These are phyloP conservation scores for Peniophora sp. DNA, from an alignment of 1,284 basidiomycete genomes.

Conservation along the genomic window DNA sequence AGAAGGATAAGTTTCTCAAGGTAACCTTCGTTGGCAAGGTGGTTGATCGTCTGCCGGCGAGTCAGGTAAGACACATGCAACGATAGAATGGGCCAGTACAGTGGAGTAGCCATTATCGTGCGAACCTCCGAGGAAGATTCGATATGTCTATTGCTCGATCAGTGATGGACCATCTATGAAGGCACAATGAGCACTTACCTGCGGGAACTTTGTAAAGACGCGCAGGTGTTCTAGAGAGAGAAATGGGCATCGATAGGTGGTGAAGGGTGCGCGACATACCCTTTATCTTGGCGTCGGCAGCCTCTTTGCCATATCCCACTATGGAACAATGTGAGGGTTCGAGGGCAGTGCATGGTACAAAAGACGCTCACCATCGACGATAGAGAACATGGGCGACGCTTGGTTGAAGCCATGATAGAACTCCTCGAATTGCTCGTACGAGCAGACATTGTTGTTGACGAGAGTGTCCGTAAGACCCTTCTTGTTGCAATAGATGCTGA, in stretches of 20 bases:
- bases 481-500: constrained; percentile 39
- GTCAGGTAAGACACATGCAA: no score
- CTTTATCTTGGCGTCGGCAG: constrained; percentile 49
- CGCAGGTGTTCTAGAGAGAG: constrained; percentile 29
- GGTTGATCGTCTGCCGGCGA: constrained; percentile 25
- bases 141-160: constrained; percentile 24
- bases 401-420: constrained; percentile 42
- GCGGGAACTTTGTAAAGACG: constrained; percentile 23
- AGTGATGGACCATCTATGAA: background rate
- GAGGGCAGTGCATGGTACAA: background rate
- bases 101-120: constrained; percentile 51
- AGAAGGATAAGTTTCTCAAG: constrained; percentile 34
- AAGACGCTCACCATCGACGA: constrained; percentile 42
- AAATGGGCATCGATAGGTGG: background rate
- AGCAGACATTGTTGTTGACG: constrained; percentile 25
- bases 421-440: constrained; percentile 30
- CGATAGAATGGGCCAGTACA: no score
- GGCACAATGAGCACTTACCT: background rate
- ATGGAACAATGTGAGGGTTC: background rate
- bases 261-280: constrained; percentile 20
- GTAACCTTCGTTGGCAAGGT: constrained; percentile 40
- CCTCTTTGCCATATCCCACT: constrained; percentile 42
- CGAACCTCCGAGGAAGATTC: constrained; percentile 38
- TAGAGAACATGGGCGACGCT: constrained; percentile 36
- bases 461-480: constrained; percentile 33